phyloP scores from a whole-genome alignment of 805 yeast species.

The Grigorovia jiainica region DNA sequence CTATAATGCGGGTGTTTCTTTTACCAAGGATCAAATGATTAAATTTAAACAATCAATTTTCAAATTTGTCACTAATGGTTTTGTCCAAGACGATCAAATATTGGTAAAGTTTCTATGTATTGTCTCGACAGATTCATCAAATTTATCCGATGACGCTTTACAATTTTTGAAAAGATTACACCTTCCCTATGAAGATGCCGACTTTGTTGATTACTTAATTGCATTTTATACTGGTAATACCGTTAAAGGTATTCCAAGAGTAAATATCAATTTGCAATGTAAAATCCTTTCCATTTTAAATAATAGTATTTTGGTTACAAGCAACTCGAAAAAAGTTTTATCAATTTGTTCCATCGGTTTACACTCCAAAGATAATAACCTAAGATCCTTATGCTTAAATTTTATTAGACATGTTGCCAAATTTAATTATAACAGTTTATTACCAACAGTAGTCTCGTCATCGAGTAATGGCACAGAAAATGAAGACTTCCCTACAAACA shows the following conservation, averaged over 20 bases:
- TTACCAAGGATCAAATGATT: slow-evolving; percentile 39
- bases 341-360: slow-evolving; percentile 52
- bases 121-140: slow-evolving; percentile 53
- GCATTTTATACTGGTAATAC: slow-evolving; percentile 44
- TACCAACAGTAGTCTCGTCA: no score
- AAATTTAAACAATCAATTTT: slow-evolving; percentile 34
- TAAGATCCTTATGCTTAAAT: slow-evolving; percentile 49
- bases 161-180: slow-evolving; percentile 40
- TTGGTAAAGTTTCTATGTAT: slow-evolving; percentile 44
- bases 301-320: slow-evolving; percentile 45
- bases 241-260: slow-evolving; percentile 40
- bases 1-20: slow-evolving; percentile 55
- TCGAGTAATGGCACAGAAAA: neutral
- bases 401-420: slow-evolving; percentile 56
- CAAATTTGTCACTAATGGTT: slow-evolving; percentile 24
- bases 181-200: slow-evolving; percentile 43
- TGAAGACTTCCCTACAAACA: slow-evolving; percentile 22
- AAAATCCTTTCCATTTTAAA: slow-evolving; percentile 41
- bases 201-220: slow-evolving; percentile 37
- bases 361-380: slow-evolving; percentile 38
- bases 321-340: slow-evolving; percentile 31
- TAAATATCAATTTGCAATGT: slow-evolving; percentile 43
- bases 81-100: slow-evolving; percentile 32
- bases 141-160: slow-evolving; percentile 45
- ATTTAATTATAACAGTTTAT: slow-evolving; percentile 18